phyloP scores from a whole-genome alignment of 2,329 filamentous ascomycete genomes.

The Juglanconis juglandina region DNA sequence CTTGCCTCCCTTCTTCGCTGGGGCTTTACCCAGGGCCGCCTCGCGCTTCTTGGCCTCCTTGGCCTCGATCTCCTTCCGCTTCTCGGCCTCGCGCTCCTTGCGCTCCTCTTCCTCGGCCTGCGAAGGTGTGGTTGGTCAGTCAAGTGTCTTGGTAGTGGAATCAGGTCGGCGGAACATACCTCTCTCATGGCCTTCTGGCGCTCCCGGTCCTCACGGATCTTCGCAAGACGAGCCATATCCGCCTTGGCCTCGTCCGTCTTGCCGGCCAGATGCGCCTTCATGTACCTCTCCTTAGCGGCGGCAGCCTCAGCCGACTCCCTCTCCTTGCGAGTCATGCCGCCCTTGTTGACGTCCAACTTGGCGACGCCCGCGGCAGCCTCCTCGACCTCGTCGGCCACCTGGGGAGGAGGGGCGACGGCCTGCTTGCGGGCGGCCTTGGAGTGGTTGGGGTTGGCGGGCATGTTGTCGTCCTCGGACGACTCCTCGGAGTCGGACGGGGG shows the following conservation, averaged over 20 bases:
- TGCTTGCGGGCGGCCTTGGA: constrained; percentile 68
- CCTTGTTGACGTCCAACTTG: constrained; percentile 44
- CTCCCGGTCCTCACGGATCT: constrained; percentile 83
- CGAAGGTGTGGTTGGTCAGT: constrained; percentile 22
- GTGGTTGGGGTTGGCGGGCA: constrained; percentile 91
- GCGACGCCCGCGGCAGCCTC: constrained; percentile 53
- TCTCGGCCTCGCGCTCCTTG: constrained; percentile 48
- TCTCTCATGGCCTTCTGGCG: constrained; percentile 79
- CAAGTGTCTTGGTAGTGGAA: not conserved
- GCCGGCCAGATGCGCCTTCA: constrained; percentile 87
- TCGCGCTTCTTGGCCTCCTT: constrained; percentile 55
- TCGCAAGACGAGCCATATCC: constrained; percentile 76
- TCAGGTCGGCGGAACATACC: constrained; percentile 47
- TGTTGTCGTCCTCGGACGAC: constrained; percentile 57
- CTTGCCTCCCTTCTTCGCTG: constrained; percentile 40
- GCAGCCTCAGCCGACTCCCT: constrained; percentile 78
- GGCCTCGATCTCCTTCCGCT: constrained; percentile 50
- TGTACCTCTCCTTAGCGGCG: constrained; percentile 83
- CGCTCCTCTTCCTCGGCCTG: constrained; percentile 58
- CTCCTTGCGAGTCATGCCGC: constrained; percentile 46
- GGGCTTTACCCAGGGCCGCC: constrained; percentile 42
- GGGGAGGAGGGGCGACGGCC: constrained; percentile 38
- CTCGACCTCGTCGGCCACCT: constrained; percentile 32
- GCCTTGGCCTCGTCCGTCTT: constrained; percentile 95
- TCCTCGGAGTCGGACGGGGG: constrained; percentile 69